Evolutionary conservation across 2,329 filamentous ascomycete genomes (phyloP).

Genomic region (Venturia oleaginea): DNA sequence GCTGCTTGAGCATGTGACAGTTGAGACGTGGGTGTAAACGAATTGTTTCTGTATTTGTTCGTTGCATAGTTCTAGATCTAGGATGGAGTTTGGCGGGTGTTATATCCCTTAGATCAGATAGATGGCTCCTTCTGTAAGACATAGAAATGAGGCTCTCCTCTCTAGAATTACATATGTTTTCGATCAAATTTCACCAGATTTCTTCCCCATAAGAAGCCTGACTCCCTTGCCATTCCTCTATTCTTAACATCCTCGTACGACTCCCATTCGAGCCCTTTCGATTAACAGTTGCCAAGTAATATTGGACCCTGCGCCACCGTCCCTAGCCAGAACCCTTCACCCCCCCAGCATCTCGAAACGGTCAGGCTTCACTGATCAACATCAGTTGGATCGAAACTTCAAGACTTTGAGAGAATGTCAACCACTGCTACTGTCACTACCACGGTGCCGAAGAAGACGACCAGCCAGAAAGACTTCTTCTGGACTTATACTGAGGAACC

Average conservation of each 20-base stretch:
- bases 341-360: not conserved
- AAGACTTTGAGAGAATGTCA: not conserved
- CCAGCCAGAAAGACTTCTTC: constrained; percentile 61
- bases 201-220: not conserved
- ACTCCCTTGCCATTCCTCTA: not conserved
- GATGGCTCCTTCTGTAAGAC: not conserved
- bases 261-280: not conserved
- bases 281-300: not conserved
- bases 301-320: constrained; percentile 2
- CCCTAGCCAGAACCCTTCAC: not conserved
- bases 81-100: not conserved
- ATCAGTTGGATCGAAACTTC: not conserved
- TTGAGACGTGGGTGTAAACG: not conserved
- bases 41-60: not conserved
- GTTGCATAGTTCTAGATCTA: not conserved
- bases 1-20: not conserved
- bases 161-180: not conserved
- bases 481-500: constrained; percentile 99
- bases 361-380: not conserved
- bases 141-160: not conserved
- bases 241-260: not conserved
- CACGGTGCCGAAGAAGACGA: constrained; percentile 4
- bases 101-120: not conserved
- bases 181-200: not conserved
- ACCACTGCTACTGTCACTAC: constrained; percentile 10